A percentile compares a stretch with the other conserved stretches of the same genome.
phyloP scores from a whole-genome alignment of 2,329 filamentous ascomycete species.

The Colletotrichum phormii region DNA sequence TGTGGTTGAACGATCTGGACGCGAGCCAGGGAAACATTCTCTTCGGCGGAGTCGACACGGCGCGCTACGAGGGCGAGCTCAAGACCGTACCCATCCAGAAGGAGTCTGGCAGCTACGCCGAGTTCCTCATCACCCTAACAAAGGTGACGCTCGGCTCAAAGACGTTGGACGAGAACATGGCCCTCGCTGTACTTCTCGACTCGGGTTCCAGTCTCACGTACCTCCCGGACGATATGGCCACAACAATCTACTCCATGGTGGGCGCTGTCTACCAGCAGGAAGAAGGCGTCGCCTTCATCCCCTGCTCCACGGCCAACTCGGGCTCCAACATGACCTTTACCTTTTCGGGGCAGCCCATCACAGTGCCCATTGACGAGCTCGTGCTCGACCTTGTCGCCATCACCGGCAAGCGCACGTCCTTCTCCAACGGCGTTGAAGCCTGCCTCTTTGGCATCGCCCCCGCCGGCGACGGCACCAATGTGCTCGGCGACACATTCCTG shows the following conservation, averaged over 20 bases:
- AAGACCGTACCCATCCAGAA: constrained; percentile 75
- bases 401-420: constrained; percentile 60
- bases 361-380: constrained; percentile 69
- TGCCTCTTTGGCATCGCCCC: constrained; percentile 78
- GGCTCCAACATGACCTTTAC: constrained; percentile 60
- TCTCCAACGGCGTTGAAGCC: constrained; percentile 64
- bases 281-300: constrained; percentile 69
- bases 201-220: constrained; percentile 77
- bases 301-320: constrained; percentile 62
- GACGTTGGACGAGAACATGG: constrained; percentile 58
- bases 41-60: constrained; percentile 80
- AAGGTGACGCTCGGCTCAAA: constrained; percentile 59
- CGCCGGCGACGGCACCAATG: constrained; percentile 63
- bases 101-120: constrained; percentile 61
- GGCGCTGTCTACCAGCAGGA: constrained; percentile 67
- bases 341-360: constrained; percentile 66
- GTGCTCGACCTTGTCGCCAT: constrained; percentile 64
- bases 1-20: constrained; percentile 81
- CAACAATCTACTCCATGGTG: constrained; percentile 68
- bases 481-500: constrained; percentile 81
- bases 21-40: constrained; percentile 75
- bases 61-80: constrained; percentile 71
- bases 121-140: constrained; percentile 79
- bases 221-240: constrained; percentile 67
- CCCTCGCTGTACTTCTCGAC: constrained; percentile 76